A percentile compares a stretch with the other conserved stretches of the same genome.
These are phyloP conservation scores for Syzygium aromaticum DNA, from an alignment of 345 rosid genomes.

Conservation along the genomic window DNA sequence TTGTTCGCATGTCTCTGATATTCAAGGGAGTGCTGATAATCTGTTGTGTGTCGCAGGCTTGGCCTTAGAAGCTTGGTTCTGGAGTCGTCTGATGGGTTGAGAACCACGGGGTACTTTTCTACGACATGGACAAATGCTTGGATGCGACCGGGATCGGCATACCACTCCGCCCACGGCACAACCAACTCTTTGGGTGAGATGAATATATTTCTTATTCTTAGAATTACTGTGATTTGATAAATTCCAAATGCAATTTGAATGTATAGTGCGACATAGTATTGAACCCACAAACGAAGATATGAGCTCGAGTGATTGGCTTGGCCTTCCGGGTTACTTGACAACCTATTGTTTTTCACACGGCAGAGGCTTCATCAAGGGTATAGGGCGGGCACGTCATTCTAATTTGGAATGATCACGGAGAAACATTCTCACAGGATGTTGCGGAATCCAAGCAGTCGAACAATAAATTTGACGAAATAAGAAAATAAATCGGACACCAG, in stretches of 20 bases:
- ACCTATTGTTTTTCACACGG: neutral
- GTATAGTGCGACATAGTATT: neutral
- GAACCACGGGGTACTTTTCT: constrained; percentile 47
- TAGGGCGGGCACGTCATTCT: neutral
- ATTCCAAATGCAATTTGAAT: neutral
- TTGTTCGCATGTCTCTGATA: neutral
- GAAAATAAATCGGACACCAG: too few relatives aligned
- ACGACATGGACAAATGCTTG: constrained; percentile 44
- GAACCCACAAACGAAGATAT: neutral
- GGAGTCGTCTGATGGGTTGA: constrained; percentile 52
- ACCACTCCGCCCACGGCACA: constrained; percentile 1
- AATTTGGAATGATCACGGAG: neutral
- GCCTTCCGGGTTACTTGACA: neutral
- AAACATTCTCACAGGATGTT: neutral
- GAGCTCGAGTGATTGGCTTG: neutral
- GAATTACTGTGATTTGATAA: neutral
- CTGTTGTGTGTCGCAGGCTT: constrained; percentile 23
- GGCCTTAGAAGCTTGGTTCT: constrained; percentile 61
- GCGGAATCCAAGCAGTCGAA: too few relatives aligned
- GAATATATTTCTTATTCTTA: neutral
- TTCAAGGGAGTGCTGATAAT: neutral
- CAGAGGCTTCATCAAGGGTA: neutral
- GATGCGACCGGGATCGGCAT: constrained; percentile 1
- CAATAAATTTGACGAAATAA: too few relatives aligned
- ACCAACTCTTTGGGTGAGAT: neutral